Evolutionary conservation across 2,329 filamentous ascomycete species (phyloP).

Genomic region (Colletotrichum gloeosporioides): DNA sequence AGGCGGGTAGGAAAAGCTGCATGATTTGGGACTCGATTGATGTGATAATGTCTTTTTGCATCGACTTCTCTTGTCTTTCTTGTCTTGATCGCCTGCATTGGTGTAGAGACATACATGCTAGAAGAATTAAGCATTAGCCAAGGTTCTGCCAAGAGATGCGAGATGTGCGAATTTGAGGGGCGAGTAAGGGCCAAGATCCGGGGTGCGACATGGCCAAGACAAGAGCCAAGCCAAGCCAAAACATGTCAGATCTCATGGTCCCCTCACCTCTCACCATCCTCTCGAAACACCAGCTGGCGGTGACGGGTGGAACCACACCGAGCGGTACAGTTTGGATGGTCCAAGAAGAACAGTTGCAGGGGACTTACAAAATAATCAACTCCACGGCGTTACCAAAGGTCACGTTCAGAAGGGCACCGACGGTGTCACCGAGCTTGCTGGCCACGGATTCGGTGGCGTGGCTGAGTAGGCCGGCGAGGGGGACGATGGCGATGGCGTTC

Average conservation of each 20-base stretch:
- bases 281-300: not conserved
- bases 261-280: conserved; percentile 9
- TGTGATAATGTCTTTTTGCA: conserved; percentile 54
- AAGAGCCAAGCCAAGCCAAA: conserved; percentile 1
- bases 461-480: conserved; percentile 73
- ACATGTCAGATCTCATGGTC: not conserved
- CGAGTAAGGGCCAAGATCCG: not conserved
- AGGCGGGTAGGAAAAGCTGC: not conserved
- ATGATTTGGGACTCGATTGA: conserved; percentile 50
- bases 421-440: conserved; percentile 72
- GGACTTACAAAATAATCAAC: conserved; percentile 73
- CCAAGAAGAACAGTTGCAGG: not conserved
- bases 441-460: conserved; percentile 80
- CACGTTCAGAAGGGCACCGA: conserved; percentile 76
- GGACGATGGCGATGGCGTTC: conserved; percentile 79
- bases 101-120: conserved; percentile 59
- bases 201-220: conserved; percentile 14
- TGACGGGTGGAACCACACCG: not conserved
- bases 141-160: conserved; percentile 10
- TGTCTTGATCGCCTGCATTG: conserved; percentile 35
- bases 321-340: not conserved
- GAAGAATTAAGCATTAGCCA: conserved; percentile 15
- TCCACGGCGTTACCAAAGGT: conserved; percentile 83
- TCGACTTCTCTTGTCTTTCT: conserved; percentile 18
- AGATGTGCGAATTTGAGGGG: not conserved